Percentiles rank a stretch among this genome's conserved stretches.
Evolutionary conservation across 257 asterid species (phyloP).

Genomic region (Jacaranda mimosifolia): DNA sequence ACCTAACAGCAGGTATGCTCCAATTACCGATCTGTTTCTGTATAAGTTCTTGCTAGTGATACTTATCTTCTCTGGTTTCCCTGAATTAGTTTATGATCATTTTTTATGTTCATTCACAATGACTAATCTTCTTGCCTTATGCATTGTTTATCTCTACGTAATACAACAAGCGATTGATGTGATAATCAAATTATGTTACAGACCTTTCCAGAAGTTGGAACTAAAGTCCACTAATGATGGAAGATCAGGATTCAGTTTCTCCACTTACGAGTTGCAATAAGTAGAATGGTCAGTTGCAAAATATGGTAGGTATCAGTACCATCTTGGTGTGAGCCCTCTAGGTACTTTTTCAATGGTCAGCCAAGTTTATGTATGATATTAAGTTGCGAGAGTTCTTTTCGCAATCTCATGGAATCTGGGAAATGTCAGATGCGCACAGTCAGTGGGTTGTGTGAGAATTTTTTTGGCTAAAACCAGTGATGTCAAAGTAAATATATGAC

Average conservation of each 20-base stretch:
- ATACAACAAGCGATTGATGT: constrained; percentile 21
- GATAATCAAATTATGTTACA: constrained; percentile 46
- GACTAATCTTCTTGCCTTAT: not conserved
- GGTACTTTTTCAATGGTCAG: not conserved
- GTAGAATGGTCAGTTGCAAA: not conserved
- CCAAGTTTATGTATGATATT: not conserved
- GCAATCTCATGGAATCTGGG: not conserved
- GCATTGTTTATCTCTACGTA: not conserved
- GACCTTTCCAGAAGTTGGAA: constrained; percentile 97
- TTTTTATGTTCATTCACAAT: not conserved
- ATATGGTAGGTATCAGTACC: not conserved
- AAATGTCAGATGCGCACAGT: not conserved
- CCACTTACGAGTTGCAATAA: constrained; percentile 88
- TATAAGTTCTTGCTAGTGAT: not conserved
- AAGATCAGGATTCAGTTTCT: constrained; percentile 83
- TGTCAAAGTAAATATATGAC: not conserved
- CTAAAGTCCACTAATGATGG: constrained; percentile 85
- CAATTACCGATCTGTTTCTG: not conserved
- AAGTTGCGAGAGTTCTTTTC: constrained; percentile 16
- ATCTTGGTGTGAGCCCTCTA: not conserved
- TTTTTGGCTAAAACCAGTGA: not conserved
- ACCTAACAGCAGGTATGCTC: constrained; percentile 92
- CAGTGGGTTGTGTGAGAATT: not conserved
- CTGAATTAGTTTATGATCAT: not conserved
- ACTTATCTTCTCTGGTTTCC: not conserved